Evolutionary conservation across 805 yeast genomes (phyloP), one percentile per base, ranked within the genome.

Genomic region (Nakazawaea wickerhamii): DNA sequence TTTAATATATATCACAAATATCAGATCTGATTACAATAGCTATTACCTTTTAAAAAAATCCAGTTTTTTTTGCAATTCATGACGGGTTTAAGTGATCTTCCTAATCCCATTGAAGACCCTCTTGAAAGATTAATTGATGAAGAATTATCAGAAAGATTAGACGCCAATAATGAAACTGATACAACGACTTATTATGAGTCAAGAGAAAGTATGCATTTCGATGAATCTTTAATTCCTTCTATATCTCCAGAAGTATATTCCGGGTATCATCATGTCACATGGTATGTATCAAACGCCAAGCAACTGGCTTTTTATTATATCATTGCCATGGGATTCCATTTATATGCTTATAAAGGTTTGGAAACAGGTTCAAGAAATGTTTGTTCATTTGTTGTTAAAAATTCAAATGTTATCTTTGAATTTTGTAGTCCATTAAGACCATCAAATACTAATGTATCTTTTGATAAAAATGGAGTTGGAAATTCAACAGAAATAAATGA

Each of bases 271-370:
- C 81, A 81, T 52, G 68, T 84, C 3, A 81, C 83, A 11, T 76
- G 83, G 69, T 82, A 80, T 47, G 83, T 81, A 10, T 74, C 86
- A n/a, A 84, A 84, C 49, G 84, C 91, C 19, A 78, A 75, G 46
- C 77, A 76, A 47, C 65, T 77, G 35, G 81, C 95, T 0, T 55
- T 61, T 18, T 73, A 70, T 54, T 75, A 81, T 45, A 68, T 75
- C 35, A 53, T 66, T 13, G 61, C 73, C 5, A 71, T 77, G 60
- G 95, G 95, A 0, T 87, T 87, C 58, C 50, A 63, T 17, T 75
- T 71, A 28, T 57, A 80, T 30, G 93, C 89, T 1, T 75, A 70
- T 50, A 68, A 60, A 45, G 88, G 88, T 5, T 66, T 87, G 35
- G 93, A 84, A 54, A 82, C 82, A 2, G 85, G 83, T 1, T 73